These are phyloP conservation scores for Pleomassaria siparia DNA, from an alignment of 2,329 filamentous ascomycete genomes.

Conservation along the genomic window DNA sequence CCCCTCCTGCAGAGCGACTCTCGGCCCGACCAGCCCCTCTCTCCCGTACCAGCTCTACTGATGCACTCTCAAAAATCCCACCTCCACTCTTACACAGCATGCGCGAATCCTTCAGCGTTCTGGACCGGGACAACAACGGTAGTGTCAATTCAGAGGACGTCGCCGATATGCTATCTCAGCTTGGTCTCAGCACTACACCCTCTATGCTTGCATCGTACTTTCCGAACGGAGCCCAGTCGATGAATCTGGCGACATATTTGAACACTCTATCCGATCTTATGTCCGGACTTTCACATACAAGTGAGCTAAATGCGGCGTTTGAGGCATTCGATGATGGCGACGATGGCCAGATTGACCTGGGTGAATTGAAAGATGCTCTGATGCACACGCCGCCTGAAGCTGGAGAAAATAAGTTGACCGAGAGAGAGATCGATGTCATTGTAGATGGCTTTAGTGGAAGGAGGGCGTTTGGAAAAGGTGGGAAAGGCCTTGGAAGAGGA, in stretches of 20 bases:
- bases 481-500: conserved; percentile 58
- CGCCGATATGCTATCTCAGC: conserved; percentile 80
- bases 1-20: conserved; percentile 21
- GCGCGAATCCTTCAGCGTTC: conserved; percentile 88
- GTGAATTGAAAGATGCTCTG: conserved; percentile 78
- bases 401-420: conserved; percentile 36
- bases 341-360: conserved; percentile 85
- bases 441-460: conserved; percentile 82
- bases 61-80: conserved; percentile 68
- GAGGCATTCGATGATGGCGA: conserved; percentile 96
- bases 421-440: conserved; percentile 78
- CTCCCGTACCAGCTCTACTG: conserved; percentile 26
- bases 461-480: conserved; percentile 73
- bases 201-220: conserved; percentile 81
- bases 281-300: conserved; percentile 70
- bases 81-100: conserved; percentile 82
- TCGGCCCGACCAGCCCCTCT: conserved; percentile 27
- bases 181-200: conserved; percentile 74
- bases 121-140: conserved; percentile 87
- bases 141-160: conserved; percentile 80
- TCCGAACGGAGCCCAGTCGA: conserved; percentile 68
- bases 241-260: conserved; percentile 83
- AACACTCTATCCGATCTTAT: conserved; percentile 77
- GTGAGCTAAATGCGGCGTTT: conserved; percentile 85
- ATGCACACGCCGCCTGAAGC: conserved; percentile 76